Conservation (phyloP, 2,329 filamentous ascomycete species). For the Fusarium chaquense region DNA sequence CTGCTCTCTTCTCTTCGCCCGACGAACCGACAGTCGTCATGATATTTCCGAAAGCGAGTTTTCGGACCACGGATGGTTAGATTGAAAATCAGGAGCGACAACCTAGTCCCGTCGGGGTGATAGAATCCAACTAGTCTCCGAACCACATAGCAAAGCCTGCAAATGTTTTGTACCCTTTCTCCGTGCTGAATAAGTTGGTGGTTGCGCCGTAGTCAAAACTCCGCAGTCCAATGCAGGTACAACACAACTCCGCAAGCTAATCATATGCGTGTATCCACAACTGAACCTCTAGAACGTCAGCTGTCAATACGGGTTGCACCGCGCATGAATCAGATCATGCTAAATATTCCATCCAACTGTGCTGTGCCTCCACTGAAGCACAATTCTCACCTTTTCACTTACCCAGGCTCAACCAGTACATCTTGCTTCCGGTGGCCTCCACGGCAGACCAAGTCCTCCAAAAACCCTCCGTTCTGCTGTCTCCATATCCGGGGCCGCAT, state of each 20-base stretch:
- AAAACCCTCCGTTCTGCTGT: slow-evolving; percentile 87
- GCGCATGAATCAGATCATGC: neutral
- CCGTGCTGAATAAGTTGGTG: neutral
- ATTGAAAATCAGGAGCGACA: neutral
- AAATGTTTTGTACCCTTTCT: neutral
- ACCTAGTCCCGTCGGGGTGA: slow-evolving; percentile 40
- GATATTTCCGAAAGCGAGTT: slow-evolving; percentile 2
- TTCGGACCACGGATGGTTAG: slow-evolving; percentile 21
- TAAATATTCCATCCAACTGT: neutral
- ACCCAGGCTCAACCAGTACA: slow-evolving; percentile 69
- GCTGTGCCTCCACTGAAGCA: neutral
- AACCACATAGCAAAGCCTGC: neutral
- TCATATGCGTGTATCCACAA: neutral
- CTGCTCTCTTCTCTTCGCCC: neutral
- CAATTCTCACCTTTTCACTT: neutral
- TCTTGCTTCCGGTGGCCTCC: slow-evolving; percentile 73
- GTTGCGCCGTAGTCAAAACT: slow-evolving; percentile 24
- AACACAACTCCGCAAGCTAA: slow-evolving; percentile 28
- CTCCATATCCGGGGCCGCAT: slow-evolving; percentile 70
- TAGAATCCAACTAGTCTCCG: slow-evolving; percentile 19
- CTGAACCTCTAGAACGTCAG: neutral
- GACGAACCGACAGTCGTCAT: slow-evolving; percentile 23
- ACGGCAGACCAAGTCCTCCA: slow-evolving; percentile 77
- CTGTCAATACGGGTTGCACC: neutral
- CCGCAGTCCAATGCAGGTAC: slow-evolving; percentile 36